Conservation (phyloP, 495 filamentous ascomycete species). For the Penicillium arizonense region DNA sequence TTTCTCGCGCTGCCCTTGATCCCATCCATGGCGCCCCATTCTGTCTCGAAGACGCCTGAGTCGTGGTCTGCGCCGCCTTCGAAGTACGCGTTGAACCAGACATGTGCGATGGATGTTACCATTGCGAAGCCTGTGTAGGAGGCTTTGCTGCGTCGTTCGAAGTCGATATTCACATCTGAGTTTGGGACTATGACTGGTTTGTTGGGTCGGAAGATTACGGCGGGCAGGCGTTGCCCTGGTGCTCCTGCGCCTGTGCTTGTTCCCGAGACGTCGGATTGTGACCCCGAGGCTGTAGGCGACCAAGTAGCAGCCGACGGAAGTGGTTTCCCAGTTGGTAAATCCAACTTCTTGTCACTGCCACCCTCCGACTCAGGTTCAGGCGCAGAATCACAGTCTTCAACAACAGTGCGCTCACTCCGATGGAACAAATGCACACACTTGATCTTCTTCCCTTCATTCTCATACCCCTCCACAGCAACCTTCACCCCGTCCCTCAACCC, state of each 20-base stretch:
- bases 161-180: slow-evolving; percentile 84
- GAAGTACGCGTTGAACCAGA: slow-evolving; percentile 96
- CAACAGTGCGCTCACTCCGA: slow-evolving; percentile 67
- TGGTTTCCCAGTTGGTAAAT: slow-evolving; percentile 2
- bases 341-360: neutral
- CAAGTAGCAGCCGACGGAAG: slow-evolving; percentile 5
- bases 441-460: slow-evolving; percentile 83
- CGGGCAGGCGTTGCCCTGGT: slow-evolving; percentile 25
- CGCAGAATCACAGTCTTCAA: slow-evolving; percentile 46
- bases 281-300: slow-evolving; percentile 7
- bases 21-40: slow-evolving; percentile 68
- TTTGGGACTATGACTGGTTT: slow-evolving; percentile 66
- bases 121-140: slow-evolving; percentile 74
- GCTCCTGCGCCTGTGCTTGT: slow-evolving; percentile 6
- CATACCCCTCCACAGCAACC: slow-evolving; percentile 79
- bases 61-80: slow-evolving; percentile 71
- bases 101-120: slow-evolving; percentile 89
- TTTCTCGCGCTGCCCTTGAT: slow-evolving; percentile 79
- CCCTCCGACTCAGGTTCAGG: slow-evolving; percentile 1
- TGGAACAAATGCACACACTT: slow-evolving; percentile 80
- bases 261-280: slow-evolving; percentile 19
- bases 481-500: slow-evolving; percentile 86
- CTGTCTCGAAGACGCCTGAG: slow-evolving; percentile 60
- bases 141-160: slow-evolving; percentile 77
- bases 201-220: slow-evolving; percentile 76